Conservation (phyloP, 2,329 filamentous ascomycete species). For the Parastagonospora nodorum region DNA sequence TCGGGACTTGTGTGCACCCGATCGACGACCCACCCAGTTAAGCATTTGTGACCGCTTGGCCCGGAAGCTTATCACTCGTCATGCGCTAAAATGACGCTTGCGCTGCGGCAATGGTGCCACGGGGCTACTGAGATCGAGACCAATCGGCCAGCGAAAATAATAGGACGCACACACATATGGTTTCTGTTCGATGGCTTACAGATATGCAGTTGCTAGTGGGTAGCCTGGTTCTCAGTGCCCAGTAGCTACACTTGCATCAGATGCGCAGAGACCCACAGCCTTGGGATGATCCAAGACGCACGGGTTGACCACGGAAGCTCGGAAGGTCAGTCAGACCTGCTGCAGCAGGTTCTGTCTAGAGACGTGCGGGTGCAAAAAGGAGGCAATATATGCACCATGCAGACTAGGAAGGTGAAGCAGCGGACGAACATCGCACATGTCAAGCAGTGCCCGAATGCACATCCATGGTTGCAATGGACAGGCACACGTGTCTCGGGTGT, state of each 20-base stretch:
- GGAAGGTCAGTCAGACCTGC: too few relatives aligned
- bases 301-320: too few relatives aligned
- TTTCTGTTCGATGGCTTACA: too few relatives aligned
- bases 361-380: too few relatives aligned
- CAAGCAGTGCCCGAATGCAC: not conserved
- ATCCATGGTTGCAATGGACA: not conserved
- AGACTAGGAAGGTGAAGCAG: too few relatives aligned
- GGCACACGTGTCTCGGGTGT: not conserved
- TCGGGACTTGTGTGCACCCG: too few relatives aligned
- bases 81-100: constrained; percentile 1
- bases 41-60: constrained; percentile 5
- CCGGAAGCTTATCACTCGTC: constrained; percentile 1
- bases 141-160: not conserved
- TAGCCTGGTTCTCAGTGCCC: not conserved
- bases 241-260: too few relatives aligned
- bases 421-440: not conserved
- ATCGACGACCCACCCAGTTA: constrained; percentile 29
- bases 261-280: too few relatives aligned
- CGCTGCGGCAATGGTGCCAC: not conserved
- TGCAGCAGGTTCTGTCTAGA: too few relatives aligned
- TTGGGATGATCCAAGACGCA: too few relatives aligned
- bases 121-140: constrained; percentile 2
- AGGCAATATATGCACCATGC: too few relatives aligned
- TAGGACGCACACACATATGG: too few relatives aligned
- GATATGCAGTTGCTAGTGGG: not conserved